These are phyloP conservation scores for Nicotiana knightiana DNA, from an alignment of 257 asterid genomes.

Conservation along the genomic window DNA sequence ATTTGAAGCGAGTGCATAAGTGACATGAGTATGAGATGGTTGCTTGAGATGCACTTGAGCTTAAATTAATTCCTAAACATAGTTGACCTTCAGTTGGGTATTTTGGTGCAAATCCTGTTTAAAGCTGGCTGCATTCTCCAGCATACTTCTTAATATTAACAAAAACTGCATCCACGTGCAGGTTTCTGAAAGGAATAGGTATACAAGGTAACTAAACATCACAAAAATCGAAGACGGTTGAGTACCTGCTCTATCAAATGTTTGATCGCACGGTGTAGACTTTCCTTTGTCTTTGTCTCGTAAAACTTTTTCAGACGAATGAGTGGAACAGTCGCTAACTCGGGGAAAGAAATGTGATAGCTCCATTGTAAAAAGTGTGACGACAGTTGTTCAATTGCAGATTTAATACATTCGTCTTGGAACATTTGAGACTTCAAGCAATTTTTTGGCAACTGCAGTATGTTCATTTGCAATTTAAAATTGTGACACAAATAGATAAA, in stretches of 20 bases:
- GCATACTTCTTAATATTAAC: background rate
- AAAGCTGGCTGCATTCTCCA: background rate
- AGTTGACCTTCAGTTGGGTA: background rate
- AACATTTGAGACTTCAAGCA: slow-evolving; percentile 58
- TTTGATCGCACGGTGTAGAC: slow-evolving; percentile 53
- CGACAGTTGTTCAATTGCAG: slow-evolving; percentile 62
- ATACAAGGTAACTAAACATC: background rate
- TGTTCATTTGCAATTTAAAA: slow-evolving; percentile 13
- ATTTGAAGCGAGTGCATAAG: background rate
- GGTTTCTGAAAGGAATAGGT: background rate
- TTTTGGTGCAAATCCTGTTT: background rate
- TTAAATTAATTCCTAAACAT: background rate
- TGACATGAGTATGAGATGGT: background rate
- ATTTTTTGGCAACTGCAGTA: slow-evolving; percentile 73
- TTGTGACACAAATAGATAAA: slow-evolving; percentile 9
- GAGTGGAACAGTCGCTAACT: slow-evolving; percentile 76
- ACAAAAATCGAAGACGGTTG: slow-evolving; percentile 4
- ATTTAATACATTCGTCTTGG: slow-evolving; percentile 71
- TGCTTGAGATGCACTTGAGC: background rate
- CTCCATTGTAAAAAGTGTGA: slow-evolving; percentile 86
- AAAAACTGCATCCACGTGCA: background rate
- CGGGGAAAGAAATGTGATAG: slow-evolving; percentile 83
- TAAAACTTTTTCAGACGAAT: slow-evolving; percentile 55
- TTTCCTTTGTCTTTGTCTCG: slow-evolving; percentile 48
- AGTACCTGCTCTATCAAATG: slow-evolving; percentile 86